A percentile compares a stretch with the other conserved stretches of the same genome.
Evolutionary conservation across 2,329 filamentous ascomycete genomes (phyloP).

Genomic region (Colletotrichum tabaci): DNA sequence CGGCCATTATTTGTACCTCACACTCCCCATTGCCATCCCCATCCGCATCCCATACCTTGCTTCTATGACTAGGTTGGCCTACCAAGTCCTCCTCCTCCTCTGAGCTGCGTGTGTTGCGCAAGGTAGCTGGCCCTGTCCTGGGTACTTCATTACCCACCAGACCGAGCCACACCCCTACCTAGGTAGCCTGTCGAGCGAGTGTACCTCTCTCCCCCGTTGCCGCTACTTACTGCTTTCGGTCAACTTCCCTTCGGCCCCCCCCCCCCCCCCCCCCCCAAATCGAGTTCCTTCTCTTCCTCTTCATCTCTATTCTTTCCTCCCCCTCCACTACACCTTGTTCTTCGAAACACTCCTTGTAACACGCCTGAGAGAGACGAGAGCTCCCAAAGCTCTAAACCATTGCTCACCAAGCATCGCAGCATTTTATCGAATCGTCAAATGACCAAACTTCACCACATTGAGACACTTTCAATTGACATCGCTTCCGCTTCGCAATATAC

Average conservation of each 20-base stretch:
- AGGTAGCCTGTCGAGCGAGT: slow-evolving; percentile 4
- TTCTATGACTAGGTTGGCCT: slow-evolving; percentile 7
- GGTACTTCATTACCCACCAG: slow-evolving; percentile 41
- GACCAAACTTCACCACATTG: slow-evolving; percentile 41
- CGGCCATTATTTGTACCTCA: slow-evolving; percentile 12
- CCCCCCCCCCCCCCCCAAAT: slow-evolving; percentile 16
- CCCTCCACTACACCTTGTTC: slow-evolving; percentile 42
- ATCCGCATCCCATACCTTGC: not conserved
- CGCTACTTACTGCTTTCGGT: slow-evolving; percentile 43
- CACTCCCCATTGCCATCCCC: not conserved
- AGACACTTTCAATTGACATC: slow-evolving; percentile 52
- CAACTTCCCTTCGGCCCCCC: slow-evolving; percentile 41
- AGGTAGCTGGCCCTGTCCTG: slow-evolving; percentile 32
- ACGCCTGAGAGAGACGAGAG: slow-evolving; percentile 45
- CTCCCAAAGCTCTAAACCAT: slow-evolving; percentile 38
- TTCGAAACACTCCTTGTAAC: slow-evolving; percentile 48
- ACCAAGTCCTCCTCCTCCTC: slow-evolving; percentile 14
- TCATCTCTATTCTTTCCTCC: slow-evolving; percentile 44
- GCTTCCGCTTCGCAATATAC: slow-evolving; percentile 41
- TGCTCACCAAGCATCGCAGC: slow-evolving; percentile 31
- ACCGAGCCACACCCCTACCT: slow-evolving; percentile 41
- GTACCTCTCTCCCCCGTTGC: slow-evolving; percentile 35
- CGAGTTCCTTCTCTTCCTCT: slow-evolving; percentile 44
- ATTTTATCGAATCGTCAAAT: slow-evolving; percentile 31
- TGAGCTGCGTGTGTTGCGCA: slow-evolving; percentile 26